Percentiles rank a stretch among this genome's conserved stretches.
Evolutionary conservation across 148 eudicot genomes (phyloP).

Genomic region (Linanthus parryae): DNA sequence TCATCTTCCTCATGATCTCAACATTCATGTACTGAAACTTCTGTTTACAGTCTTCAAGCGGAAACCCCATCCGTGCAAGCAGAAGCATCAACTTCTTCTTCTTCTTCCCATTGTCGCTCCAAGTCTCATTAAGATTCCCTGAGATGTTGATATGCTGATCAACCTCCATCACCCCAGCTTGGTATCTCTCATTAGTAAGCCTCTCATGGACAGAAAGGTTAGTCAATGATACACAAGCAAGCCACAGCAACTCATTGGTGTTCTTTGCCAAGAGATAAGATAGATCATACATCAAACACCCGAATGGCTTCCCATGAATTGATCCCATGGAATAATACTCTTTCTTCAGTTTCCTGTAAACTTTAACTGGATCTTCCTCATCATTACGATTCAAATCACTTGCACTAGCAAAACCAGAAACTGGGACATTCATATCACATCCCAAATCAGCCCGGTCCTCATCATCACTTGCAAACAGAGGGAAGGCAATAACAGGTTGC

Average conservation of each 20-base stretch:
- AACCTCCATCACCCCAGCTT: slow-evolving; percentile 88
- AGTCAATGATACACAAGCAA: slow-evolving; percentile 87
- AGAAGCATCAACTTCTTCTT: slow-evolving; percentile 83
- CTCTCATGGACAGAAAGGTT: slow-evolving; percentile 94
- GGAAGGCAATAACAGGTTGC: too few relatives aligned
- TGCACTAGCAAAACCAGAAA: slow-evolving; percentile 62
- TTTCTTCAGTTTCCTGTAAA: slow-evolving; percentile 57
- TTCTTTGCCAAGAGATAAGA: slow-evolving; percentile 74
- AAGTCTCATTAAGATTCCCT: slow-evolving; percentile 85
- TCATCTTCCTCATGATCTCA: slow-evolving; percentile 81
- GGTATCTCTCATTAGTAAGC: slow-evolving; percentile 77
- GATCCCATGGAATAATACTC: slow-evolving; percentile 76
- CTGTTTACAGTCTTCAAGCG: slow-evolving; percentile 81
- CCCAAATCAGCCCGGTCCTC: slow-evolving; percentile 85
- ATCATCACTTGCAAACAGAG: slow-evolving; percentile 70
- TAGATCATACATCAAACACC: slow-evolving; percentile 86
- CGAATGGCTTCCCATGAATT: slow-evolving; percentile 94
- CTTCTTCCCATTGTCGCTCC: slow-evolving; percentile 95
- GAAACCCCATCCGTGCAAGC: slow-evolving; percentile 91
- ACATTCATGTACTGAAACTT: slow-evolving; percentile 87
- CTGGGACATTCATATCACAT: slow-evolving; percentile 62
- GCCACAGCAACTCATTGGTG: slow-evolving; percentile 83
- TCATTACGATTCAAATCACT: slow-evolving; percentile 83
- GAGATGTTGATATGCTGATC: slow-evolving; percentile 90
- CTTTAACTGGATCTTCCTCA: slow-evolving; percentile 55